These are phyloP conservation scores for Coemansia sp. DNA, from an alignment of 192 early-diverging fungal genomes.

Conservation along the genomic window DNA sequence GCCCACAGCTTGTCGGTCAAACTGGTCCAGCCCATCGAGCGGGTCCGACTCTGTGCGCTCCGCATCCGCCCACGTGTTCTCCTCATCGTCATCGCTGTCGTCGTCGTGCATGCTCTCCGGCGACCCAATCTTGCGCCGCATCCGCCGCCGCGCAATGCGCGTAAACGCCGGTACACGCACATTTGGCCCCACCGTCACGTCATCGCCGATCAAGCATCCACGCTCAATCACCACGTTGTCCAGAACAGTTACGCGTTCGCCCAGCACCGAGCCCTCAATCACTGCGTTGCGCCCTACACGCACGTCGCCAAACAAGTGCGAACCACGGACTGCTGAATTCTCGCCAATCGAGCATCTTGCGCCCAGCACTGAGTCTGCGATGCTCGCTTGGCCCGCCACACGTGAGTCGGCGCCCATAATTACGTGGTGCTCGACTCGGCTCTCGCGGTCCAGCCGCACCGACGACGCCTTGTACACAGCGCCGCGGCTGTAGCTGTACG, in stretches of 20 bases:
- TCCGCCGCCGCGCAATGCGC: conserved; percentile 53
- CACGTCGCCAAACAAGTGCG: conserved; percentile 83
- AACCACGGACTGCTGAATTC: conserved; percentile 74
- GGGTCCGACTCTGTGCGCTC: too few relatives aligned
- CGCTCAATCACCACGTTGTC: conserved; percentile 66
- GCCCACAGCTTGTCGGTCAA: conserved; percentile 54
- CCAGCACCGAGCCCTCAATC: conserved; percentile 75
- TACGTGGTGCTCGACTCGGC: conserved; percentile 71
- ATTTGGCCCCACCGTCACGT: conserved; percentile 70
- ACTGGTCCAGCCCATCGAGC: conserved; percentile 15
- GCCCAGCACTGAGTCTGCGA: conserved; percentile 84
- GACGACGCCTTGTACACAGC: conserved; percentile 82
- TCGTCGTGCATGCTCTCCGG: conserved; percentile 13
- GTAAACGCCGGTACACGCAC: conserved; percentile 66
- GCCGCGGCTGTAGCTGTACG: conserved; percentile 73
- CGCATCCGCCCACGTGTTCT: conserved; percentile 41
- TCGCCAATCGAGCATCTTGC: conserved; percentile 76
- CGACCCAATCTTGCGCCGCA: conserved; percentile 5
- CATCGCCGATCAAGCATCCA: conserved; percentile 75
- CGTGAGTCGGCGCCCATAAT: conserved; percentile 74
- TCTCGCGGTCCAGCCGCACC: conserved; percentile 70
- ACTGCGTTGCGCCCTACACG: conserved; percentile 67
- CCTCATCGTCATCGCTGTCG: conserved; percentile 38
- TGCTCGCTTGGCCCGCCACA: conserved; percentile 70
- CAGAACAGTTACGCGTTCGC: conserved; percentile 64